A percentile compares a stretch with the other conserved stretches of the same genome.
Evolutionary conservation across 768 basidiomycete species (phyloP).

Genomic region (Tricholomella constricta): DNA sequence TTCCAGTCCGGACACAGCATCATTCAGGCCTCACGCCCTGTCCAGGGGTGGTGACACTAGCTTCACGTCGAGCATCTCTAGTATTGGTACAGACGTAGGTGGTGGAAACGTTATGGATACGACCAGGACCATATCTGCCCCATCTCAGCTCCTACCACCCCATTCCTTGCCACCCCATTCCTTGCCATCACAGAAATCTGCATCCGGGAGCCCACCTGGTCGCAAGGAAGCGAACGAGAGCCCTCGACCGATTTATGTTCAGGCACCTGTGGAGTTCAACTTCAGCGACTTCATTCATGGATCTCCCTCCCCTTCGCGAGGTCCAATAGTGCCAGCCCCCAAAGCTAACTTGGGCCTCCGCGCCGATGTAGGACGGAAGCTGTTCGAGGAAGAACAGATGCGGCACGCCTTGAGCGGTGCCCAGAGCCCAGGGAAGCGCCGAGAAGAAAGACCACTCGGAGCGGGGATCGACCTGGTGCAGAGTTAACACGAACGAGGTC

Average conservation of each 20-base stretch:
- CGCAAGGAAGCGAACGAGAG: conserved; percentile 25
- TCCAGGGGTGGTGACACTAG: conserved; percentile 37
- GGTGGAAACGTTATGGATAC: conserved; percentile 7
- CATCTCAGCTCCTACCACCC: conserved; percentile 33
- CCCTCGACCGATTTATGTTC: conserved; percentile 38
- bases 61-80: conserved; percentile 42
- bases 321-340: conserved; percentile 28
- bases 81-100: conserved; percentile 34
- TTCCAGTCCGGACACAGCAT: conserved; percentile 11
- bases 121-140: conserved; percentile 2
- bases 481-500: conserved; percentile 27
- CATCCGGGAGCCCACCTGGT: conserved; percentile 21
- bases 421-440: conserved; percentile 28
- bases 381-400: conserved; percentile 73
- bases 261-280: conserved; percentile 52
- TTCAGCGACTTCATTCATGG: conserved; percentile 74
- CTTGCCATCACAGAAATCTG: conserved; percentile 26
- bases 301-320: conserved; percentile 61
- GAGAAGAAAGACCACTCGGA: conserved; percentile 35
- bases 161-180: conserved; percentile 33
- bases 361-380: conserved; percentile 63
- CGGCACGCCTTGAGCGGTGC: conserved; percentile 36
- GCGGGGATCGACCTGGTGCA: conserved; percentile 49
- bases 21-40: conserved; percentile 5
- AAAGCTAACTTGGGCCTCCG: conserved; percentile 53